These are phyloP conservation scores for Perkinsus olseni DNA, from an alignment of 169 alveolate species.

Conservation along the genomic window DNA sequence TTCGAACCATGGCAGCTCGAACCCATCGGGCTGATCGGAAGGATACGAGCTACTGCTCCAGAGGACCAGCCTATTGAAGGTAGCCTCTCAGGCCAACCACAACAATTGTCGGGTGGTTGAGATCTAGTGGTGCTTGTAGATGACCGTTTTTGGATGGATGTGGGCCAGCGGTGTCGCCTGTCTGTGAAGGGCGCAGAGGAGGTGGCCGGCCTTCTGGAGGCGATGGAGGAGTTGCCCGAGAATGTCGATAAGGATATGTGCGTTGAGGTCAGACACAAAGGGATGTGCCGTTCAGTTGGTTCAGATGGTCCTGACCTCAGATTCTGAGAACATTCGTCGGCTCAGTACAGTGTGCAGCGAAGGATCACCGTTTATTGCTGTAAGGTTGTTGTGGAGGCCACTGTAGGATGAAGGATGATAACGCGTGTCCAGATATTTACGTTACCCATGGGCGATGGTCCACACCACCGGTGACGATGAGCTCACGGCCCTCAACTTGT, in stretches of 20 bases:
- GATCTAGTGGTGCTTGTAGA: not conserved
- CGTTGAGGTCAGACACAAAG: not conserved
- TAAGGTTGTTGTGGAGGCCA: too few species aligned
- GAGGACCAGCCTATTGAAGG: not conserved
- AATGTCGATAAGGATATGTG: not conserved
- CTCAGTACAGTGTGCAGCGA: not conserved
- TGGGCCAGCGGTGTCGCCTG: not conserved
- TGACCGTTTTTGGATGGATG: not conserved
- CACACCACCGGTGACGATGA: not conserved
- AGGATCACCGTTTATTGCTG: not conserved
- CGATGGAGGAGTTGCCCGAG: not conserved
- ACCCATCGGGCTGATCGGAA: not conserved
- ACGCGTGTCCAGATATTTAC: not conserved
- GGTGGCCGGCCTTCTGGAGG: not conserved
- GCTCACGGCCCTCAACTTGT: not conserved
- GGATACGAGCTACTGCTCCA: not conserved
- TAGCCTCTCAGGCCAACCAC: not conserved
- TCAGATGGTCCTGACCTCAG: not conserved
- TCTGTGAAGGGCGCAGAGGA: not conserved
- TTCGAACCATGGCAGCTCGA: not conserved
- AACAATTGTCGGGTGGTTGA: too few species aligned
- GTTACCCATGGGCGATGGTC: not conserved
- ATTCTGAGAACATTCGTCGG: not conserved
- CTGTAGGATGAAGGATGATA: too few species aligned
- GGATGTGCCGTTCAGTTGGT: not conserved